Base-by-base conservation (phyloP, 73 alveolate species). In the Loxodes magnus region DNA sequence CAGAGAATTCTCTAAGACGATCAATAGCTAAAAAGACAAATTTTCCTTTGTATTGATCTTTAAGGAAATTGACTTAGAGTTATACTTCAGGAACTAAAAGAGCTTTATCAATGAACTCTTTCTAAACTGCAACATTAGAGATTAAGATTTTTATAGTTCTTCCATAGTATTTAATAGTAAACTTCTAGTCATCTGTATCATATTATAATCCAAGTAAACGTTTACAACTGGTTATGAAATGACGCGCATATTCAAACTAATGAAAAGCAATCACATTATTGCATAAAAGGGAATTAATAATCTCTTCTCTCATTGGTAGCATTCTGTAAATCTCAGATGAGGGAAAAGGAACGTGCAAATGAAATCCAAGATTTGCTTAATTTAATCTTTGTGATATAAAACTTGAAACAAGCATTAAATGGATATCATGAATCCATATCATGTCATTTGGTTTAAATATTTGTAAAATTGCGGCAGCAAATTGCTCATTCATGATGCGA, bases 231-330 rank as follows among this genome's bases (percentile, higher is more conserved):
- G 72, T 37, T 62, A 77, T 27, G 69, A 87, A 87, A 43, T 87
- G 76, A 34, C 82, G 43, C 0, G 97, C 97, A 34, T 84, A 62
- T 28, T 57, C 89, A 56, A 71, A 87, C 41, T 60, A 56, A 36
- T 87, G 97, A 60, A 87, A 87, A 4, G 94, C 94, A 22, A 86
- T 74, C 23, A 84, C 59, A 57, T 86, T 94, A 50, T 94, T 81
- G 34, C 75, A 55, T 27, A 71, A 48, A 21, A 73, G 39, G 7
- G 77, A 35, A 28, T 67, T 71, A 28, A 73, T 29, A 21, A 73
- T 55, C 16, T 51, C 74, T 22, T 29, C 59, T 62, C 77, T 50
- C 48, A 62, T 51, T 12, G 84, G 84, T 15, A 62, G 31, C 5
- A 70, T 64, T 37, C 51, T 23, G 23, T 33, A 33, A 21, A 76